A percentile compares a stretch with the other conserved stretches of the same genome.
Evolutionary conservation across 495 filamentous ascomycete species (phyloP).

Genomic region (Podospora comata): DNA sequence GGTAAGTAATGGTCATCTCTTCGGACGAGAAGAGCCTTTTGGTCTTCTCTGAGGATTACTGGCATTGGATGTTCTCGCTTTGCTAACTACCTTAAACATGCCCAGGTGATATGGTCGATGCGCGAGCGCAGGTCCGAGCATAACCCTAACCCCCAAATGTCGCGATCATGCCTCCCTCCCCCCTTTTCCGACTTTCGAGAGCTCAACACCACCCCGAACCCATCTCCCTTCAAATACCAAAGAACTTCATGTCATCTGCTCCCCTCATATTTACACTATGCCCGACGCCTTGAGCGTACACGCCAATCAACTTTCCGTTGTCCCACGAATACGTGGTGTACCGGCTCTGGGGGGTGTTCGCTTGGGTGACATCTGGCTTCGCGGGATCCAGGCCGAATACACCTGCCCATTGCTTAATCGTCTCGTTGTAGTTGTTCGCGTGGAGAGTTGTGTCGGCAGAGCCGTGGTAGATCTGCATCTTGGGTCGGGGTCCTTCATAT

Average conservation of each 20-base stretch:
- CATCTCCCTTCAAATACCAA: slow-evolving; percentile 17
- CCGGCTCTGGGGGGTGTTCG: slow-evolving; percentile 19
- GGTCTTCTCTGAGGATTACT: no score
- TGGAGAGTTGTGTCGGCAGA: slow-evolving; percentile 40
- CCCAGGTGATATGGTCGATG: no score
- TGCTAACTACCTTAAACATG: no score
- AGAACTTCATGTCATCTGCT: slow-evolving; percentile 26
- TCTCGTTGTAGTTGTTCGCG: slow-evolving; percentile 49
- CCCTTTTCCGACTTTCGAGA: no score
- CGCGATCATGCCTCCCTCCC: no score
- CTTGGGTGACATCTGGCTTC: slow-evolving; percentile 18
- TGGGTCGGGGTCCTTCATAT: slow-evolving; percentile 44
- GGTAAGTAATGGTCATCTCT: no score
- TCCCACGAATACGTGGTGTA: slow-evolving; percentile 27
- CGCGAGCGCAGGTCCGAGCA: no score
- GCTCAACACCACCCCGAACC: no score
- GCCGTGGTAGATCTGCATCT: slow-evolving; percentile 54
- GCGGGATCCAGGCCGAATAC: slow-evolving; percentile 39
- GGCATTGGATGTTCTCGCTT: no score
- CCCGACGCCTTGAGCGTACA: slow-evolving; percentile 27
- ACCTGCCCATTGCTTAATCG: slow-evolving; percentile 50
- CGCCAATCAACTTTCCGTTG: slow-evolving; percentile 17
- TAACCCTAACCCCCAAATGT: no score
- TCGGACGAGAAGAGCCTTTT: no score
- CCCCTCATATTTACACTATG: slow-evolving; percentile 27